Conservation (phyloP, 768 basidiomycete species). For the Butyriboletus loyo region DNA sequence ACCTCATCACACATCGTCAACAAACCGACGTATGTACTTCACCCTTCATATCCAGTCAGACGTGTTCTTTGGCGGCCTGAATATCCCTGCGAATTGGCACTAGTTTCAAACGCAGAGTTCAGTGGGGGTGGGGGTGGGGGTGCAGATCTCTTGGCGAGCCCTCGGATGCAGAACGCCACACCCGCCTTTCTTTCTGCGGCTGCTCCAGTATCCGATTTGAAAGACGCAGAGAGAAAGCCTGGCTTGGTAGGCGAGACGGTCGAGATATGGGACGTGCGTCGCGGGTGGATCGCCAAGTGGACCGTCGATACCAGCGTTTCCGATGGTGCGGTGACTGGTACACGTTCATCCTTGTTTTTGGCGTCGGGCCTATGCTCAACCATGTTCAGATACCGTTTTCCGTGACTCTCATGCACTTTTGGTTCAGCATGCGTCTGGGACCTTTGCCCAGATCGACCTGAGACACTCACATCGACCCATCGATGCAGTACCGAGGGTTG, state of each 20-base stretch:
- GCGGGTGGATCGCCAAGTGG: constrained; percentile 84
- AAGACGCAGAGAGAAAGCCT: constrained; percentile 13
- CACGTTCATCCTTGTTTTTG: constrained; percentile 13
- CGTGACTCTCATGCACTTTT: constrained; percentile 69
- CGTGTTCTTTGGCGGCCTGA: constrained; percentile 75
- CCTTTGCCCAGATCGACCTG: constrained; percentile 77
- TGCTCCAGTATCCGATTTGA: constrained; percentile 10
- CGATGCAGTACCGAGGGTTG: constrained; percentile 61
- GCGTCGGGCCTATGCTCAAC: not conserved
- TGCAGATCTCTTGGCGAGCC: constrained; percentile 24
- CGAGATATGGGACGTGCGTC: constrained; percentile 85
- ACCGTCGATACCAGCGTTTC: constrained; percentile 57
- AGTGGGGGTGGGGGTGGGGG: constrained; percentile 35
- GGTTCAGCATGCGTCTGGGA: constrained; percentile 71
- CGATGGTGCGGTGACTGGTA: constrained; percentile 78
- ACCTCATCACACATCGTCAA: constrained; percentile 54
- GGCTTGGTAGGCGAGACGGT: constrained; percentile 50
- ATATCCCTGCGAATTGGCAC: constrained; percentile 70
- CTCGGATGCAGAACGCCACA: constrained; percentile 24
- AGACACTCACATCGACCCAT: constrained; percentile 61
- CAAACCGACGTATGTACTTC: constrained; percentile 66
- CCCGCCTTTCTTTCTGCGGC: constrained; percentile 20
- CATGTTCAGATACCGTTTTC: constrained; percentile 58
- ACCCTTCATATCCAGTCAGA: constrained; percentile 72
- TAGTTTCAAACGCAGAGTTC: constrained; percentile 65